phyloP scores from a whole-genome alignment of 495 filamentous ascomycete genomes.

The Penicillium herquei region DNA sequence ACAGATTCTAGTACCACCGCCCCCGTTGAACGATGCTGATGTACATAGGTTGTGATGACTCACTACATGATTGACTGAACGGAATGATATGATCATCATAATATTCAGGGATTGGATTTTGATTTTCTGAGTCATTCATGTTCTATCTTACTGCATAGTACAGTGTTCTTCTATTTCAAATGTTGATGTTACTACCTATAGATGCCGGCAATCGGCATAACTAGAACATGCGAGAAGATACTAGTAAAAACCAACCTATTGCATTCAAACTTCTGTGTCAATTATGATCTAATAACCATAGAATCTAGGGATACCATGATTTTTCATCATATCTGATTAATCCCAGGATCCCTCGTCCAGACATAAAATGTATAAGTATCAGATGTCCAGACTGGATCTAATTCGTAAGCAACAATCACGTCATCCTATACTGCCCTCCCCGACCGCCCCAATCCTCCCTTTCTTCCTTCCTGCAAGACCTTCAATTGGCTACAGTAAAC shows the following conservation, averaged over 20 bases:
- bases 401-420: constrained; percentile 28
- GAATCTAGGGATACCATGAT: no score
- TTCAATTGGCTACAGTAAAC: constrained; percentile 8
- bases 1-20: no score
- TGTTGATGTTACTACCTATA: not conserved
- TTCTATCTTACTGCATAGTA: no score
- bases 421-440: constrained; percentile 18
- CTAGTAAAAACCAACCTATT: not conserved
- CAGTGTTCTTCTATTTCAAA: no score
- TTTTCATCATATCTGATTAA: not conserved
- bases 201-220: not conserved
- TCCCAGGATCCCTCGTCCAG: not conserved
- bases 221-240: not conserved
- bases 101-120: not conserved
- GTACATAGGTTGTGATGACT: not conserved
- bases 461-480: constrained; percentile 1
- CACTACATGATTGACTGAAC: no score
- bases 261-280: not conserved
- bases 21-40: not conserved
- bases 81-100: no score
- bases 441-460: constrained; percentile 10
- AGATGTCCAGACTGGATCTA: constrained; percentile 9
- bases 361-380: not conserved
- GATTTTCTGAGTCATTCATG: not conserved
- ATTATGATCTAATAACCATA: no score